phyloP scores from a whole-genome alignment of 257 asterid genomes.

The Misopates orontium region DNA sequence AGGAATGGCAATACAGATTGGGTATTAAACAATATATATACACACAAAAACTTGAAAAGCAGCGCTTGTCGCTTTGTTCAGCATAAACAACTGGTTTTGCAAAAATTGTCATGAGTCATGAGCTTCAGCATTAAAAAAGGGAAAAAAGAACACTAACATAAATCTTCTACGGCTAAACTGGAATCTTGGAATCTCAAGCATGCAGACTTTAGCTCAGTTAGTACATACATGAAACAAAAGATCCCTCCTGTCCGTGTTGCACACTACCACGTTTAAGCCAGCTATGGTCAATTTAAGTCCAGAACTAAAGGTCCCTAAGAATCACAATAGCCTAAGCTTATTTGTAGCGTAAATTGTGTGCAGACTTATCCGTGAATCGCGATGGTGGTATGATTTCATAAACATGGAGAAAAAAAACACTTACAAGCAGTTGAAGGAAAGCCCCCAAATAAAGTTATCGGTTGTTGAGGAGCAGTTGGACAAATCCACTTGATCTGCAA shows the following conservation, averaged over 20 bases:
- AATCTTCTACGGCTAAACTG: too few relatives aligned
- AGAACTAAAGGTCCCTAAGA: background rate
- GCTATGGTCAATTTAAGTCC: conserved; percentile 14
- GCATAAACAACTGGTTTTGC: too few relatives aligned
- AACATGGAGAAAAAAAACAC: conserved; percentile 27
- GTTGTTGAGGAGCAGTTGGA: conserved; percentile 83
- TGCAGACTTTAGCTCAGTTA: background rate
- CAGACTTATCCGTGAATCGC: background rate
- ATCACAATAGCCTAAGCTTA: background rate
- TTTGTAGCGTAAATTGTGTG: background rate
- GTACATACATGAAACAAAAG: background rate
- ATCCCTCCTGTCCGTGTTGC: background rate
- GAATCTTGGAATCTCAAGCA: too few relatives aligned
- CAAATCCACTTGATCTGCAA: conserved; percentile 94
- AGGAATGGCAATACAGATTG: background rate
- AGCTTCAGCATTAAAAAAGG: background rate
- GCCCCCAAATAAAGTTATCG: conserved; percentile 82
- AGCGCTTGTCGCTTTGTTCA: too few relatives aligned
- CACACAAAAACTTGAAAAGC: background rate
- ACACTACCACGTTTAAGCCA: background rate
- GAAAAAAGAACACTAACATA: background rate
- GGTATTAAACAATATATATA: background rate
- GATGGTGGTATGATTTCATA: background rate
- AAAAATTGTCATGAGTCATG: too few relatives aligned
- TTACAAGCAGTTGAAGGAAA: conserved; percentile 89